These are phyloP conservation scores for Yarrowia keelungensis DNA, from an alignment of 805 yeast genomes.

Conservation along the genomic window DNA sequence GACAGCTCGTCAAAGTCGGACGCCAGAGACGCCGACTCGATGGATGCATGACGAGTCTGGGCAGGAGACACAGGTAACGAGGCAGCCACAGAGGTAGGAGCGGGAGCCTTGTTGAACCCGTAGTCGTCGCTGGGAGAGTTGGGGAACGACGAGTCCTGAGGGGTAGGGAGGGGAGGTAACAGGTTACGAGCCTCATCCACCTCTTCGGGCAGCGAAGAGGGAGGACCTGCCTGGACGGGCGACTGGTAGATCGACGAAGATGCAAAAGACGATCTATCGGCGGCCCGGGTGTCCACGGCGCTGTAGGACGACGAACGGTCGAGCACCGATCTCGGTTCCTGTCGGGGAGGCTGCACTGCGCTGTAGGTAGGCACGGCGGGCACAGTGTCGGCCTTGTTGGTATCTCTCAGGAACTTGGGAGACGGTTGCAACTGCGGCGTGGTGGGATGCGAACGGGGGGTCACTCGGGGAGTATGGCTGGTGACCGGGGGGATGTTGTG, in stretches of 20 bases:
- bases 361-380: conserved; percentile 13
- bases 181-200: conserved; percentile 35
- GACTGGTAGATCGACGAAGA: conserved; percentile 34
- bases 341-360: conserved; percentile 4
- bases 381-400: conserved; percentile 27
- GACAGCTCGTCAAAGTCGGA: conserved; percentile 34
- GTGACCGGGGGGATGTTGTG: conserved; percentile 14
- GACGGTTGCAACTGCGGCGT: conserved; percentile 34
- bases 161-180: conserved; percentile 34
- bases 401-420: conserved; percentile 30
- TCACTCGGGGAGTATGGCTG: conserved; percentile 9
- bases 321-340: not conserved
- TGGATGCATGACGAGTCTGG: conserved; percentile 21
- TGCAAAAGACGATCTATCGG: conserved; percentile 28
- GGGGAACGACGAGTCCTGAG: conserved; percentile 32
- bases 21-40: conserved; percentile 31
- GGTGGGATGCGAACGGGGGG: conserved; percentile 32
- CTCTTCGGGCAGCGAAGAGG: conserved; percentile 9
- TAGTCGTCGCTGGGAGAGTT: conserved; percentile 21
- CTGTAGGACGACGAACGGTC: conserved; percentile 20
- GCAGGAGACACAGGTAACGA: conserved; percentile 33
- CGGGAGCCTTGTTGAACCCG: conserved; percentile 6
- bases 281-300: conserved; percentile 12
- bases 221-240: conserved; percentile 16
- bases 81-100: not conserved